These are phyloP conservation scores for Boletus patriciae DNA, from an alignment of 768 basidiomycete species.

Conservation along the genomic window DNA sequence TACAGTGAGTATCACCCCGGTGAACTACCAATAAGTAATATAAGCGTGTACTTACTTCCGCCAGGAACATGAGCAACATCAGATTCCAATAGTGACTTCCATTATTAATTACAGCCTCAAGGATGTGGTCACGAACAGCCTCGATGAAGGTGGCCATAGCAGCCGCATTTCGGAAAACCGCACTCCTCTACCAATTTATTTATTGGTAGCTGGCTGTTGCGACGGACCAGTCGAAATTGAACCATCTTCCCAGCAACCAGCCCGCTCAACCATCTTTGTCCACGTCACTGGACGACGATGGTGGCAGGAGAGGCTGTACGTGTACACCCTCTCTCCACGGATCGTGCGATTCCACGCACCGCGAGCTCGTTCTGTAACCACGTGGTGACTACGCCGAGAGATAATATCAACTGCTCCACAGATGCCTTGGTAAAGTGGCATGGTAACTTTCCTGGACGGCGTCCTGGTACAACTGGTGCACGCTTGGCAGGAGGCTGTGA, in stretches of 20 bases:
- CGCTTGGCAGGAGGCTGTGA: constrained; percentile 1
- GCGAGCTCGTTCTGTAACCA: not conserved
- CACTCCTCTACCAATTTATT: not conserved
- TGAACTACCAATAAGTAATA: not conserved
- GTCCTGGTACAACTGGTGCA: not conserved
- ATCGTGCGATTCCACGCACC: not conserved
- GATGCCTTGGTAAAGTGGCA: not conserved
- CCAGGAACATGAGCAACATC: not conserved
- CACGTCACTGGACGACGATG: not conserved
- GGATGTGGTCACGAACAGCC: not conserved
- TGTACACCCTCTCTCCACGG: not conserved
- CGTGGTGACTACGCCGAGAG: not conserved
- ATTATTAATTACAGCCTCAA: not conserved
- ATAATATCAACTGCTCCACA: not conserved
- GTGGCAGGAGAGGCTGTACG: not conserved
- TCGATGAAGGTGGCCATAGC: not conserved
- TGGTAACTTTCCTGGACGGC: not conserved
- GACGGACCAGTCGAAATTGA: not conserved
- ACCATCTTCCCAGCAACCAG: not conserved
- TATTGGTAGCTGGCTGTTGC: too few relatives aligned
- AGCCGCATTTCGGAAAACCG: not conserved
- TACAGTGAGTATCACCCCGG: not conserved
- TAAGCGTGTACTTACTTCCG: not conserved
- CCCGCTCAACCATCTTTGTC: not conserved
- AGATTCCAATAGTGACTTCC: not conserved